Percentiles rank a stretch among this genome's conserved stretches.
These are phyloP conservation scores for Maudiozyma barnettii DNA, from an alignment of 805 yeast species.

Conservation along the genomic window DNA sequence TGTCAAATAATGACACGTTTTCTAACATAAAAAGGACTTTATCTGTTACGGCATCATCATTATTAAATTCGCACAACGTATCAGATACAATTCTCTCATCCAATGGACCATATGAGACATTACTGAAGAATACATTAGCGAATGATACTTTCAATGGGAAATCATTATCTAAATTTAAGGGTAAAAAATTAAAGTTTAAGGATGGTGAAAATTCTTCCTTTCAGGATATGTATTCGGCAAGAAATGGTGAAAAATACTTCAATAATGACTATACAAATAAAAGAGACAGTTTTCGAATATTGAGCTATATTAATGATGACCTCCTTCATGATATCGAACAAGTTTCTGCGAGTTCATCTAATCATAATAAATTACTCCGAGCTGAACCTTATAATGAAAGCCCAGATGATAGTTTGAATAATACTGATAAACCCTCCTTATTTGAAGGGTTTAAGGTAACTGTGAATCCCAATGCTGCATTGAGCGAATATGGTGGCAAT, in stretches of 20 bases:
- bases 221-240: slow-evolving; percentile 26
- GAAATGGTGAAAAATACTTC: slow-evolving; percentile 31
- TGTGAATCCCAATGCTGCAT: not conserved
- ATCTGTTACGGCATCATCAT: slow-evolving; percentile 47
- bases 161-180: slow-evolving; percentile 8
- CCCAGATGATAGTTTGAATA: slow-evolving; percentile 5
- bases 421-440: slow-evolving; percentile 36
- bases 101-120: slow-evolving; percentile 24
- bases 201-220: slow-evolving; percentile 7
- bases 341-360: not conserved
- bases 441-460: slow-evolving; percentile 65
- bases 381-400: slow-evolving; percentile 4
- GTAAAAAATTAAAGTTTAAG: not conserved
- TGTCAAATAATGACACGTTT: slow-evolving; percentile 11
- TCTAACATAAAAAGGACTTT: slow-evolving; percentile 38
- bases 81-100: slow-evolving; percentile 28
- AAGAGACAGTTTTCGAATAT: slow-evolving; percentile 38
- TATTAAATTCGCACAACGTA: slow-evolving; percentile 36
- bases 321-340: slow-evolving; percentile 39
- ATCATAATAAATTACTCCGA: not conserved
- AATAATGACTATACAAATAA: slow-evolving; percentile 29
- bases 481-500: not conserved
- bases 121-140: slow-evolving; percentile 22
- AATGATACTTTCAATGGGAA: slow-evolving; percentile 13
- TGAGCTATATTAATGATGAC: slow-evolving; percentile 52